These are phyloP conservation scores for Westerdykella ornata DNA, from an alignment of 2,329 filamentous ascomycete species.

Conservation along the genomic window DNA sequence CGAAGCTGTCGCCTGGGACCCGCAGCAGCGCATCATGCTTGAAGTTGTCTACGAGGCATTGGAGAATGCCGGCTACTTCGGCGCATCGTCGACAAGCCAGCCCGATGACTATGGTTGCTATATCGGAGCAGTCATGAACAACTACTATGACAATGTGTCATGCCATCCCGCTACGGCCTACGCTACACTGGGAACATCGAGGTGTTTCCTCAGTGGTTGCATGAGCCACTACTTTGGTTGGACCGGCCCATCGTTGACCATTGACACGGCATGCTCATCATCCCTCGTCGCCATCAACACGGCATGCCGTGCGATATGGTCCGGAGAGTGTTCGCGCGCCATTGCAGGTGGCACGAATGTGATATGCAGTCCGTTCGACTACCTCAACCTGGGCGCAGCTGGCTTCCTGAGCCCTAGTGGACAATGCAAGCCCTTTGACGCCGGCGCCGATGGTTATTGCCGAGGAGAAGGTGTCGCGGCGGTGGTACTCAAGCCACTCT, in stretches of 20 bases:
- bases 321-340: conserved; percentile 21
- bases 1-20: conserved; percentile 7
- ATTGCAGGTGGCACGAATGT: conserved; percentile 36
- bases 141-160: conserved; percentile 31
- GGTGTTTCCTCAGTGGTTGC: conserved; percentile 16
- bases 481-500: conserved; percentile 46
- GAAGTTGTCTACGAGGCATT: conserved; percentile 34
- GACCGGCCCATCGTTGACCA: conserved; percentile 15
- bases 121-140: conserved; percentile 21
- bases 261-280: conserved; percentile 35
- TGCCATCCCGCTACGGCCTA: conserved; percentile 21
- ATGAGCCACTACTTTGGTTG: conserved; percentile 24
- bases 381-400: conserved; percentile 33
- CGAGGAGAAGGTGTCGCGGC: conserved; percentile 45
- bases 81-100: conserved; percentile 40
- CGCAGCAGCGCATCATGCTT: conserved; percentile 7
- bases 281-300: conserved; percentile 25
- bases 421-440: conserved; percentile 39
- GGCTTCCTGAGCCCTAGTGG: conserved; percentile 42
- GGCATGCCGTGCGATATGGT: conserved; percentile 22
- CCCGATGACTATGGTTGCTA: conserved; percentile 25
- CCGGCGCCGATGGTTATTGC: conserved; percentile 48
- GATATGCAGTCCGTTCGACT: conserved; percentile 24
- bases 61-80: conserved; percentile 20
- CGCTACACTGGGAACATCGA: conserved; percentile 15